phyloP scores from a whole-genome alignment of 768 basidiomycete species.

The Pleurotus eryngii region DNA sequence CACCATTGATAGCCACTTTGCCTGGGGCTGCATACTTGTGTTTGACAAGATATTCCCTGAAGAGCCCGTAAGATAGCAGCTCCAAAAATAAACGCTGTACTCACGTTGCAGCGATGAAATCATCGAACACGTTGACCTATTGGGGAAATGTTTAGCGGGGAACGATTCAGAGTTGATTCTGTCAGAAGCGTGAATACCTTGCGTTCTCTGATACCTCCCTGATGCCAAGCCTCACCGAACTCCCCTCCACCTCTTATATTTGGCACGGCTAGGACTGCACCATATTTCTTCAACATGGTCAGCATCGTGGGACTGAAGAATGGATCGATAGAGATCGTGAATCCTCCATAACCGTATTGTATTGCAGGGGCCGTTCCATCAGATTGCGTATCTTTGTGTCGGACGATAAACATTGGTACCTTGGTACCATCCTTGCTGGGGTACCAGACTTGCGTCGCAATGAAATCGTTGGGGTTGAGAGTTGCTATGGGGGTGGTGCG shows the following conservation, averaged over 20 bases:
- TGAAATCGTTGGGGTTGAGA: slow-evolving; percentile 65
- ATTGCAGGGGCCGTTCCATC: slow-evolving; percentile 77
- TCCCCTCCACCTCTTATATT: slow-evolving; percentile 70
- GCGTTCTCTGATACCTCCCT: slow-evolving; percentile 63
- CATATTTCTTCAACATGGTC: slow-evolving; percentile 70
- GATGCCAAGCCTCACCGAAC: slow-evolving; percentile 86
- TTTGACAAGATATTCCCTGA: slow-evolving; percentile 67
- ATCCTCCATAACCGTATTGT: slow-evolving; percentile 87
- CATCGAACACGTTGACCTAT: slow-evolving; percentile 73
- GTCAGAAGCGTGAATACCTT: slow-evolving; percentile 45
- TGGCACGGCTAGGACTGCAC: slow-evolving; percentile 57
- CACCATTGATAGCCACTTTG: slow-evolving; percentile 76
- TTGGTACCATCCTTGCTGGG: slow-evolving; percentile 74
- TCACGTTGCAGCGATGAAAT: slow-evolving; percentile 81
- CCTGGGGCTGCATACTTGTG: slow-evolving; percentile 65
- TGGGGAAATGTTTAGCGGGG: background rate
- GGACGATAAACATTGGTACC: slow-evolving; percentile 84
- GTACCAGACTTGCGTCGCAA: slow-evolving; percentile 70
- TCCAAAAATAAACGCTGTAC: slow-evolving; percentile 18
- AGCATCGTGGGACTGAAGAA: slow-evolving; percentile 70
- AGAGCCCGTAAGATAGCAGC: background rate
- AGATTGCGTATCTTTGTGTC: slow-evolving; percentile 63
- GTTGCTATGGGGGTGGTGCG: slow-evolving; percentile 56
- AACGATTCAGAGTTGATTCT: background rate
- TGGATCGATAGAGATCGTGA: slow-evolving; percentile 66